Base-by-base conservation (phyloP, 208 protist species). In the Trypanosoma boissoni region DNA sequence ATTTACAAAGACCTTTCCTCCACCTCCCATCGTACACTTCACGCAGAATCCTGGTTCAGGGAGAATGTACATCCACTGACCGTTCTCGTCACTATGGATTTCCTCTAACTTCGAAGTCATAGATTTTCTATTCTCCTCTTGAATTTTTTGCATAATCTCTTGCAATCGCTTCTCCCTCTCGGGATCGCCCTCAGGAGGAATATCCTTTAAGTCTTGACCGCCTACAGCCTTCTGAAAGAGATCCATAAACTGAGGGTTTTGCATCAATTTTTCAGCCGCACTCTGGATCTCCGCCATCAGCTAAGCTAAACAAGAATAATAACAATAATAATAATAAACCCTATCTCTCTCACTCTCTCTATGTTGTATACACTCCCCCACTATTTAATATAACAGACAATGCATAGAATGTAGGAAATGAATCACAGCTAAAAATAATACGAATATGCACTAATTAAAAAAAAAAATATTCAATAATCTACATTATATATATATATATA, bases 1-100 rank as follows among this genome's bases (percentile, higher is more conserved):
- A 73, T 96, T 96, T 34, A 96, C 79, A 67, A 96, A 96, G 1
- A 96, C 72, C 68, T 96, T 94, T 14, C 64, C 56, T 0, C 81
- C 86, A 20, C 83, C 80, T 2, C 59, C 50, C 2, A 75, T 65
- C 28, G 49, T 72, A 46, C 84, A 92, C 62, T 94, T 96, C 41
- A 96, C 80, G 60, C 87, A 92, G 62, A 95, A 95, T 10, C 83
- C 86, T 2, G 88, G 83, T 18, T 78, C 59, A 1, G 87, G 91
- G 9, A 95, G 34, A 16, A 94, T 71, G 54, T 81, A 94, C 81
- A 89, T 91, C 86, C 91, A 95, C 69, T 91, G 78, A 23, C 91
- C 91, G 42, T 95, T 66, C 53, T 93, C 83, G 59, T 96, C 88
- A 36, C 68, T 88, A 46, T 93, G 81, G 8, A 94, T 75, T 54